Evolutionary conservation across 1,284 basidiomycete species (phyloP).

Genomic region (Sporisorium graminicola): DNA sequence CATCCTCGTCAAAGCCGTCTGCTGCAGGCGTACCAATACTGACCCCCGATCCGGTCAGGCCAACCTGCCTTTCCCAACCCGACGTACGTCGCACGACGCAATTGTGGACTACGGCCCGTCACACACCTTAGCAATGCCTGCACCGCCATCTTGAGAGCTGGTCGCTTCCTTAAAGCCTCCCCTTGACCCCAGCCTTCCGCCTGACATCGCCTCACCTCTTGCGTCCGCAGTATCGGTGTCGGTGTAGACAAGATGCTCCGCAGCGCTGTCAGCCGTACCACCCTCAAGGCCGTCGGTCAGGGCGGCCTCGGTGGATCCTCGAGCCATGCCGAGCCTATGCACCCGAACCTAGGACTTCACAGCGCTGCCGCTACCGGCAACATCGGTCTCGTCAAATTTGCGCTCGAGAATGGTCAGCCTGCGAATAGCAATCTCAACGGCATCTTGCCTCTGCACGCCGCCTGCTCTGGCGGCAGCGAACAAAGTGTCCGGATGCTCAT

Average conservation of each 20-base stretch:
- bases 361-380: conserved; percentile 63
- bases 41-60: not conserved
- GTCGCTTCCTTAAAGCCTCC: conserved; percentile 2
- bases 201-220: not conserved
- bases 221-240: not conserved
- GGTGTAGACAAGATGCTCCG: conserved; percentile 27
- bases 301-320: conserved; percentile 30
- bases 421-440: conserved; percentile 62
- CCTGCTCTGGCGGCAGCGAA: conserved; percentile 61
- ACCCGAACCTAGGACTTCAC: conserved; percentile 63
- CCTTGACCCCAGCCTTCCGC: not conserved
- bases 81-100: not conserved
- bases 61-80: not conserved
- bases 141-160: conserved; percentile 4
- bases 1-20: not conserved
- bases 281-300: conserved; percentile 49
- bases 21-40: too few species aligned
- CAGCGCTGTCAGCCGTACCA: conserved; percentile 45
- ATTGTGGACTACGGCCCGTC: not conserved
- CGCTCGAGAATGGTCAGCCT: conserved; percentile 65
- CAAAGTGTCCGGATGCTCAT: conserved; percentile 59
- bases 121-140: conserved; percentile 14
- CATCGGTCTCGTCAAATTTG: conserved; percentile 64
- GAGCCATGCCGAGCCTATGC: conserved; percentile 29
- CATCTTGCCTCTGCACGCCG: conserved; percentile 64